Evolutionary conservation across 176 grass and related monocot species (phyloP), one percentile per base, ranked within the genome.

Genomic region (Oryza coarctata): DNA sequence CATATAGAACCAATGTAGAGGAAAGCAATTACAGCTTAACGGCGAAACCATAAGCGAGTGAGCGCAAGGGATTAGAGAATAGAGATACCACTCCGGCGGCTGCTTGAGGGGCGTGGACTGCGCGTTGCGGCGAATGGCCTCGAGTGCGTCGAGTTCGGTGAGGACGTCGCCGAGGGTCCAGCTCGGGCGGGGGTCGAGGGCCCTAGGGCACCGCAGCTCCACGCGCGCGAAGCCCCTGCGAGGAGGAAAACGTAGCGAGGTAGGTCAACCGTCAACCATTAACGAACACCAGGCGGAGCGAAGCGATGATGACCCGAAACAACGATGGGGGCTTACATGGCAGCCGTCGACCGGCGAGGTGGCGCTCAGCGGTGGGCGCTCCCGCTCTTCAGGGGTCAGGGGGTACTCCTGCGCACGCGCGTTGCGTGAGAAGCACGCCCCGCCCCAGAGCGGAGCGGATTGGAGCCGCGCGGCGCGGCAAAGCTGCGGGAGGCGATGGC

Each of bases 161-260:
- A 90, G 74, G 49, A 90, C 84, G 7, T 90, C 83, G 9, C 79
- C 83, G 1, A 90, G 67, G 68, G 74, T 90, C 74, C 87, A 88
- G 76, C 49, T 86, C 36, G 38, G 79, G 60, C 18, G 44, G 2
- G 88, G 78, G 67, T 86, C 88, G 45, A 90, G 88, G 11, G 36
- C 79, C n/a, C 12, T 73, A 66, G 78, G 88, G 47, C 5, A 86
- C 65, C 77, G 87, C 63, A 89, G 77, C 77, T 89, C 87, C 82
- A 89, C 65, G 7, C 65, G 87, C 26, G 35, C 65, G 33, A 76
- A 85, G 26, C 71, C 71, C 65, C 87, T 89, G 77, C 9, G 12
- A 17, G 12, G 64, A 70, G 12, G n/a, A 72, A 10, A 0, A 68
- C n/a, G 70, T 40, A 41, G 55, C 12, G 49, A 71, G 40, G 23